phyloP scores from a whole-genome alignment of 176 grass and related monocot species.

The Cocos nucifera region DNA sequence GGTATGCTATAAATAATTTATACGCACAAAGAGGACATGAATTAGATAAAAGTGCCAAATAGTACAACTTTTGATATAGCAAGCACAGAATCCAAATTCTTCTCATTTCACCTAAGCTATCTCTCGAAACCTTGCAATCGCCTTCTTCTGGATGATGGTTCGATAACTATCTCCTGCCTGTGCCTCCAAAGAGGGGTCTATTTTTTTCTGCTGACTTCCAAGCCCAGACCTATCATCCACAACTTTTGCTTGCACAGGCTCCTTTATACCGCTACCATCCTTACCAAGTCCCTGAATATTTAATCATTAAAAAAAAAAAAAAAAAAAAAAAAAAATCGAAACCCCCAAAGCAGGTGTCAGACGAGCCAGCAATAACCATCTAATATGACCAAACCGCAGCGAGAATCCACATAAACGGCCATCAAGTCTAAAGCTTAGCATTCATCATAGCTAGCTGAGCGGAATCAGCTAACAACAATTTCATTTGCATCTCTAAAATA shows the following conservation, averaged over 20 bases:
- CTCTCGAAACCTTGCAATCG: conserved; percentile 89
- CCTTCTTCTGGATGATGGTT: conserved; percentile 97
- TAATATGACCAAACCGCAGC: not conserved
- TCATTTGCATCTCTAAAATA: too few relatives aligned
- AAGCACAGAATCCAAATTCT: too few relatives aligned
- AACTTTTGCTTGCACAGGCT: conserved; percentile 89
- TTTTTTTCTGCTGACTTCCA: conserved; percentile 56
- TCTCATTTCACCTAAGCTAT: conserved; percentile 30
- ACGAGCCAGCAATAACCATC: not conserved
- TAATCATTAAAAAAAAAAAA: conserved; percentile 33
- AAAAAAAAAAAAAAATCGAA: conserved; percentile 30
- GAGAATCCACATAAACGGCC: too few relatives aligned
- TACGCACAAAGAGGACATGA: too few relatives aligned
- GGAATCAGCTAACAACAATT: too few relatives aligned
- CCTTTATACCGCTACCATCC: conserved; percentile 89
- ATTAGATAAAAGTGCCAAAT: too few relatives aligned
- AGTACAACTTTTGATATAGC: too few relatives aligned
- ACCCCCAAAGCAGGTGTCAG: conserved; percentile 37
- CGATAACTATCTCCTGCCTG: conserved; percentile 83
- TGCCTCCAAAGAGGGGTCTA: conserved; percentile 61
- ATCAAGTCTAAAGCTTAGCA: too few relatives aligned
- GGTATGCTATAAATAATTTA: too few relatives aligned
- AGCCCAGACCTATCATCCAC: conserved; percentile 65
- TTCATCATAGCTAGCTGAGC: too few relatives aligned
- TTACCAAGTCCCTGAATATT: conserved; percentile 79